These are phyloP conservation scores for Fusarium piperis DNA, from an alignment of 2,329 filamentous ascomycete species.

Conservation along the genomic window DNA sequence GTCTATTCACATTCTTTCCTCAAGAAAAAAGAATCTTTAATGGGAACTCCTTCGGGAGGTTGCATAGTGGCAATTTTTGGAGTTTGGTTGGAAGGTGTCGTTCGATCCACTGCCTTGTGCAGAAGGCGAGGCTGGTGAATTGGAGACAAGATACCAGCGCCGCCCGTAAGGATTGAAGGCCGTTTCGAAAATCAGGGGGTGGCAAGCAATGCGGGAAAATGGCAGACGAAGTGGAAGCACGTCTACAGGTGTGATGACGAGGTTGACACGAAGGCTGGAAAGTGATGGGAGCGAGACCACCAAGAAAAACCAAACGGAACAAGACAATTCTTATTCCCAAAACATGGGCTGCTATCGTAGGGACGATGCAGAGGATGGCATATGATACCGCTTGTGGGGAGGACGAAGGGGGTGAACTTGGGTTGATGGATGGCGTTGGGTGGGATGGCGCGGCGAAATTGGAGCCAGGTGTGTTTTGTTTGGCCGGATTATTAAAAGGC, in stretches of 20 bases:
- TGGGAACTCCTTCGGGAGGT: not conserved
- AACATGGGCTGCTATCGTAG: slow-evolving; percentile 7
- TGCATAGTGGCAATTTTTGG: slow-evolving; percentile 7
- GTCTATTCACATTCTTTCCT: not conserved
- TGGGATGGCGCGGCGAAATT: slow-evolving; percentile 23
- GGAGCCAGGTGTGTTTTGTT: slow-evolving; percentile 33
- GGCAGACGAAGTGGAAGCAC: not conserved
- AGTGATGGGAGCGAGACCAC: not conserved
- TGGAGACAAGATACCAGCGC: not conserved
- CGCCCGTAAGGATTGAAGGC: not conserved
- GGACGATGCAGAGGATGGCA: slow-evolving; percentile 5
- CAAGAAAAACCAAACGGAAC: not conserved
- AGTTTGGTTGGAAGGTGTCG: not conserved
- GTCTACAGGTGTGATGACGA: not conserved
- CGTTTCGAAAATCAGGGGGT: not conserved
- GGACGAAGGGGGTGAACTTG: slow-evolving; percentile 23
- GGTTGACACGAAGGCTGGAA: not conserved
- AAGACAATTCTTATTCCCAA: not conserved
- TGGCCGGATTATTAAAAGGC: slow-evolving; percentile 15
- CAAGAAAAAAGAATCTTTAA: not conserved
- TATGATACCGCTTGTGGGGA: slow-evolving; percentile 4
- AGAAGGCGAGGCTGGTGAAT: not conserved
- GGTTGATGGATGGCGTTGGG: slow-evolving; percentile 36
- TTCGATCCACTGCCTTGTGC: not conserved
- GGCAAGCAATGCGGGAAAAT: not conserved